These are phyloP conservation scores for Starmerella vitae DNA, from an alignment of 805 yeast genomes.

Conservation along the genomic window DNA sequence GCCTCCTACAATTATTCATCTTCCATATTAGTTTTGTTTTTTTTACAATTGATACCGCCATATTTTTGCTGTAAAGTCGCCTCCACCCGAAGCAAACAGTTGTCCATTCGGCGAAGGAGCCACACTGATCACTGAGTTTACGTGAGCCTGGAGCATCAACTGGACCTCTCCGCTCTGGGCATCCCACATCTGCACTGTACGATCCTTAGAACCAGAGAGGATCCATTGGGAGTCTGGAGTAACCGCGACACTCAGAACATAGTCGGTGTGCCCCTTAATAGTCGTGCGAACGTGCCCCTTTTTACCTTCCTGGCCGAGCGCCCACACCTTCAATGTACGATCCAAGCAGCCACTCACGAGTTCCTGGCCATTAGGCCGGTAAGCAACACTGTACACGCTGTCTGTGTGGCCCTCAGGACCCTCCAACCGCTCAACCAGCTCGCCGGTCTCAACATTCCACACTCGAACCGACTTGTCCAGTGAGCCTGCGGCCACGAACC, in stretches of 20 bases:
- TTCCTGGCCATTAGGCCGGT: constrained; percentile 80
- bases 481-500: constrained; percentile 89
- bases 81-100: constrained; percentile 92
- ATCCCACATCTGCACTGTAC: constrained; percentile 97
- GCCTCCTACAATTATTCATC: neutral
- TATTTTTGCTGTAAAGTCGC: constrained; percentile 93
- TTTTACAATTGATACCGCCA: constrained; percentile 46
- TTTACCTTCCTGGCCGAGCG: constrained; percentile 54
- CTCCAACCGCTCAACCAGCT: constrained; percentile 81
- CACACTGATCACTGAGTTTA: constrained; percentile 88
- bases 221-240: constrained; percentile 88
- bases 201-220: constrained; percentile 87
- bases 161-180: constrained; percentile 80
- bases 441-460: constrained; percentile 91
- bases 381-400: constrained; percentile 88
- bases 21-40: neutral
- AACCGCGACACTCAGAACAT: constrained; percentile 83
- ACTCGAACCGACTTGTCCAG: constrained; percentile 90
- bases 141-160: constrained; percentile 91
- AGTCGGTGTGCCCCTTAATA: constrained; percentile 90
- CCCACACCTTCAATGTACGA: constrained; percentile 93
- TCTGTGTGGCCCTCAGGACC: constrained; percentile 87
- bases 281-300: constrained; percentile 30
- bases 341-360: constrained; percentile 92
- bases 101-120: constrained; percentile 81